Base-by-base conservation (phyloP, 192 early-diverging fungal species). In the Coemansia sp. region DNA sequence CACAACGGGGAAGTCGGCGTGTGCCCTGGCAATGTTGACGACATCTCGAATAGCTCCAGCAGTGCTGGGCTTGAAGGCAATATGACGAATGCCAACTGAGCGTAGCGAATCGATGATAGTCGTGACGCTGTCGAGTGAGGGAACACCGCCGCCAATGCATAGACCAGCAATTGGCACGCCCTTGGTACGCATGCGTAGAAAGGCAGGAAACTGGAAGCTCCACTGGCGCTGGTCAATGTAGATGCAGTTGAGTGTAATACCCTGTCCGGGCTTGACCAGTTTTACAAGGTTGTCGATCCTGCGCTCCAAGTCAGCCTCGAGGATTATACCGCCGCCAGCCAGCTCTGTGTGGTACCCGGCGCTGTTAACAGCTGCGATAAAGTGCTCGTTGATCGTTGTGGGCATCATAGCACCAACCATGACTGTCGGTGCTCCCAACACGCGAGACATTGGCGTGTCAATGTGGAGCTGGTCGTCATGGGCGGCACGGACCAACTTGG, bases 401-500 rank as follows among this genome's bases (percentile, higher is more conserved):
- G 94, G 95, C 2, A 92, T 93, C 95, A 97, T 97, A 38, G 95
- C 97, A 31, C 93, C 92, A 46, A 96, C 94, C 97, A 96, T 96
- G 44, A 98, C 72, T 38, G 95, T 94, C 6, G 97, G 92, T 85
- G 92, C 91, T 57, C 92, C 90, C 47, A 95, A 71, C 20, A 95
- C 84, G 39, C 92, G 90, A 41, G 89, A 90, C 90, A 97, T 94
- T 7, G 87, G 87, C 20, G 95, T 95, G 80, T 95, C 95, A 22
- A 98, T 82, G 70, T 95, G 95, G 31, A 98, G 70, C 52, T 90
- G 88, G 62, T 63, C 72, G 33, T 72, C 63, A 33, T 71, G 53
- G 3, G 67, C 67, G 5, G 91, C 88, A 47, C 89, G 86, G 62
- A 96, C 89, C 46, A 98, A 80, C 70, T 88, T 87, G 2, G 96